Evolutionary conservation across 768 basidiomycete genomes (phyloP).

Genomic region (Steccherinum ochraceum): DNA sequence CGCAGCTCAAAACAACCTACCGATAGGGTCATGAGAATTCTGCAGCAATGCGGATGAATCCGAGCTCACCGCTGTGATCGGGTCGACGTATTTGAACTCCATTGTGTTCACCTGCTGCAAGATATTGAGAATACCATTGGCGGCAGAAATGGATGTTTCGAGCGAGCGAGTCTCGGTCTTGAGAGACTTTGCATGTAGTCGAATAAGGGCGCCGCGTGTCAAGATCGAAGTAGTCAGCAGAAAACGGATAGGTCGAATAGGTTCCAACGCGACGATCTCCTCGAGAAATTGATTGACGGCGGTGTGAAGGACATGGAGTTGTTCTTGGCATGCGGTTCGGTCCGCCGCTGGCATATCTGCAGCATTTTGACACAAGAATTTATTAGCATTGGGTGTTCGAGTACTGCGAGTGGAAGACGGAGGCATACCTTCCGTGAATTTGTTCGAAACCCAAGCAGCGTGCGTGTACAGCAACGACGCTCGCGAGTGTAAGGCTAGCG

Average conservation of each 20-base stretch:
- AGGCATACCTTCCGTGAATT: neutral
- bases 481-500: neutral
- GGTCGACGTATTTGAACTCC: conserved; percentile 16
- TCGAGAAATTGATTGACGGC: neutral
- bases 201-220: conserved; percentile 18
- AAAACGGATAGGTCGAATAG: neutral
- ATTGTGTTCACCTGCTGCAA: conserved; percentile 12
- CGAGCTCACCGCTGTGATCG: conserved; percentile 21
- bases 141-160: conserved; percentile 14
- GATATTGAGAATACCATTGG: conserved; percentile 11
- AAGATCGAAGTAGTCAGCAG: conserved; percentile 6
- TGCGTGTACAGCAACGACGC: neutral
- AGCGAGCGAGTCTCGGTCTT: conserved; percentile 10
- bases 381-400: too few relatives aligned
- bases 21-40: conserved; percentile 16
- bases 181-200: conserved; percentile 17
- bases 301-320: neutral
- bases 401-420: neutral
- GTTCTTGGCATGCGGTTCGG: neutral
- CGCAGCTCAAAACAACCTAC: too few relatives aligned
- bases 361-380: too few relatives aligned
- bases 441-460: neutral
- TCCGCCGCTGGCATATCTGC: neutral
- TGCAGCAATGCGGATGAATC: neutral
- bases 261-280: conserved; percentile 12